Percentiles rank a stretch among this genome's conserved stretches.
Evolutionary conservation across 2,329 filamentous ascomycete species (phyloP).

Genomic region (Colletotrichum orchidophilum): DNA sequence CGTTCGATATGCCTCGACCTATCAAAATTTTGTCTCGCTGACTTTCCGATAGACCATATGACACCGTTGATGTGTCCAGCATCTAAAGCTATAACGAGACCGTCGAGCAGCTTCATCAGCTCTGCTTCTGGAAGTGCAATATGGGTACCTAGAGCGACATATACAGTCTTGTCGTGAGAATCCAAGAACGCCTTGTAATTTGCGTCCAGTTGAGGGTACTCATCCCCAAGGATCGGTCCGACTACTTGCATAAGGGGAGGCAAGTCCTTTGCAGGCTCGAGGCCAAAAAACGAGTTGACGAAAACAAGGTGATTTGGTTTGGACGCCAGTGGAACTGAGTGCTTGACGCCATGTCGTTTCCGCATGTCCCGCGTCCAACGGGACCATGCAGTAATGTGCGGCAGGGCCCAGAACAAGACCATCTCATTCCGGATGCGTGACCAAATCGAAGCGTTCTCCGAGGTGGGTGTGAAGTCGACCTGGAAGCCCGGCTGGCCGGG

Average conservation of each 20-base stretch:
- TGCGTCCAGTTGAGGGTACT: constrained; percentile 43
- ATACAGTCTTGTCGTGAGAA: constrained; percentile 45
- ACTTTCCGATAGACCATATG: background rate
- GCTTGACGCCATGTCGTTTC: constrained; percentile 42
- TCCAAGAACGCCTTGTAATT: constrained; percentile 42
- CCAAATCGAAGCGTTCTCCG: constrained; percentile 49
- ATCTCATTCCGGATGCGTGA: constrained; percentile 46
- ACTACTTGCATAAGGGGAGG: constrained; percentile 50
- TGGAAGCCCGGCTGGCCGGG: constrained; percentile 53
- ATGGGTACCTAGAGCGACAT: constrained; percentile 54
- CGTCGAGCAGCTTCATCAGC: constrained; percentile 42
- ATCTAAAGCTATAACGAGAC: constrained; percentile 40
- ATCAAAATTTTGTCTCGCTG: background rate
- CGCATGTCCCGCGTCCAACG: constrained; percentile 46
- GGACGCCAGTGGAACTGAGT: constrained; percentile 38
- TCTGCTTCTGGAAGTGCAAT: constrained; percentile 43
- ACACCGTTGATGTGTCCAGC: constrained; percentile 7
- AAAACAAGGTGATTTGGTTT: constrained; percentile 54
- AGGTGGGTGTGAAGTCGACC: constrained; percentile 46
- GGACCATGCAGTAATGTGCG: constrained; percentile 34
- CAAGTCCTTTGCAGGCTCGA: constrained; percentile 52
- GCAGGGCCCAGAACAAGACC: constrained; percentile 41
- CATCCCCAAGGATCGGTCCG: constrained; percentile 50
- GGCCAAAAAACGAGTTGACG: constrained; percentile 54
- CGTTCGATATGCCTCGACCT: background rate